Evolutionary conservation across 352 stramenopile genomes (phyloP), one percentile per base, ranked within the genome.

Genomic region (Phytopythium ostracodes): DNA sequence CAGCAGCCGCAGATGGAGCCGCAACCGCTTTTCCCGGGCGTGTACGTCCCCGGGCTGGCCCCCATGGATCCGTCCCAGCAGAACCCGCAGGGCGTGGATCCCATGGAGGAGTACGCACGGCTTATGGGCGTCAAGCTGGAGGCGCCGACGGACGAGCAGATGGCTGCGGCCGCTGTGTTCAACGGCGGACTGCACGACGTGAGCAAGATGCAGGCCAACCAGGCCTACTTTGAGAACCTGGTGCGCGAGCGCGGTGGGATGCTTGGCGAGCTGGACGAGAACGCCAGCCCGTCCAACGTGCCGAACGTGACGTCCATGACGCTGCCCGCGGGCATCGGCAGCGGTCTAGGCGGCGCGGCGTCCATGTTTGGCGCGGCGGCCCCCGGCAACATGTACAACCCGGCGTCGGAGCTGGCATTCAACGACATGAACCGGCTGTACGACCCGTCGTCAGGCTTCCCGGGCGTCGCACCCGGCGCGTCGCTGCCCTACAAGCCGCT

Each of bases 91-190:
- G 62, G 62, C 29, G 65, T 69, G 35, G 65, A 73, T 27, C 84
- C 79, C 6, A 87, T 94, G 57, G 85, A 94, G 59, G 85, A 89
- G 55, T 94, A 94, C 61, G 85, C 85, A 7, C 76, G 75, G 22
- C 72, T 92, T 15, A 94, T 94, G 81, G 85, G 85, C 36, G 87
- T 94, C 56, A 94, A 91, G 54, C 77, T 94, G 47, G 85, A 94
- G 61, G 80, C 71, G 44, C 74, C 73, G 6, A 67, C 63, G 22
- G 72, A 75, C 42, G 81, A 84, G 54, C 77, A 70, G 57, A 75
- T 84, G 36, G 61, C 59, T 14, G 25, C 70, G 68, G 49, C 69
- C 62, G 43, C 67, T 70, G 6, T 29, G 14, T 56, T 56, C 50
- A 56, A 27, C 50, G 29, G 50, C 29, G 33, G 29, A 18, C 29